Evolutionary conservation across 495 filamentous ascomycete genomes (phyloP), one percentile per base, ranked within the genome.

Genomic region (Peziza echinospora): DNA sequence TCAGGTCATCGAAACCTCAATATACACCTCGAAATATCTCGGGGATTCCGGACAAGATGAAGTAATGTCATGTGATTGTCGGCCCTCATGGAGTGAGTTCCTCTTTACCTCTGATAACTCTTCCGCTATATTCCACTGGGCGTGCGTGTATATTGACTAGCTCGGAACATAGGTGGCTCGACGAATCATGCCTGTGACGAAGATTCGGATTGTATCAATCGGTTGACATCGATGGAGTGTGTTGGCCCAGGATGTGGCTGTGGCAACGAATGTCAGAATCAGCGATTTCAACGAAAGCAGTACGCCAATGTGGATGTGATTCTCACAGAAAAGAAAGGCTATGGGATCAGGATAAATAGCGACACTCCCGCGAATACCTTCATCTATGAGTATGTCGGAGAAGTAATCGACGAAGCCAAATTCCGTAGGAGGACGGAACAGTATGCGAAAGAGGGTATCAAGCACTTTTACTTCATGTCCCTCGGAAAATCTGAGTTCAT

Each of bases 381-480:
- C 57, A 82, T 99, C 54, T 96, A 82, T 59, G 89, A 99, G 64
- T 99, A 99, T 61, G 84, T 99, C 51, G 89, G 89, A 52, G 89
- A 99, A 64, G 89, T 99, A 48, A 93, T 99, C 63, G 84, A 87
- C 55, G 91, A 99, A 62, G 62, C 66, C 11, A 77, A 76, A 30
- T 99, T 96, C 57, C 80, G 83, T 43, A 72, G 72, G 49, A 82
- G 89, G 46, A 93, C 84, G 75, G 65, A 79, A 16, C 79, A 86
- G 50, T 99, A 99, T 60, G 82, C 89, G 56, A 75, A 85, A 47
- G 84, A 93, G 58, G 86, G 85, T 25, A 94, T 99, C 68, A 89
- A 84, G 59, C 89, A 99, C 63, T 99, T 99, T 60, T 99, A 99
- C 63, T 99, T 99, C 64, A 99, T 99, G 89, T 96, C 91, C 28